Evolutionary conservation across 768 basidiomycete species (phyloP).

Genomic region (Agrocybe pediades): DNA sequence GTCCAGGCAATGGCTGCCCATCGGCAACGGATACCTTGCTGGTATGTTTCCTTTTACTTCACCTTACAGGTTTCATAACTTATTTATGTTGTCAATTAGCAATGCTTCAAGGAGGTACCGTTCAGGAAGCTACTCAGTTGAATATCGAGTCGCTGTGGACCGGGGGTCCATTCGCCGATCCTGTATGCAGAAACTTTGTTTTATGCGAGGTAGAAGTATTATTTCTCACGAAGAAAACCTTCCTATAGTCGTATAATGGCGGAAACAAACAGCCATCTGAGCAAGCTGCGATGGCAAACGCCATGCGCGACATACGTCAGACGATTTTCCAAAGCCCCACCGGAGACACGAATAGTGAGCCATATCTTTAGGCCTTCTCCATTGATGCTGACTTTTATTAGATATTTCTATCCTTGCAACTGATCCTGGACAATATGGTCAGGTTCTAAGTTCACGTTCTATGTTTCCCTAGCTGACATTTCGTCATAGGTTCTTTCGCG

Average conservation of each 20-base stretch:
- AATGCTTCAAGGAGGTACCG: constrained; percentile 64
- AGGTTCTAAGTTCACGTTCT: background rate
- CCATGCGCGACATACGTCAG: constrained; percentile 55
- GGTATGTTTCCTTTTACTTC: constrained; percentile 41
- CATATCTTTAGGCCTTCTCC: background rate
- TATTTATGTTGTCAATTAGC: constrained; percentile 37
- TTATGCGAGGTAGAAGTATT: background rate
- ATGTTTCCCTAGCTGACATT: background rate
- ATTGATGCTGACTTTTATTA: constrained; percentile 22
- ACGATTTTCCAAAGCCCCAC: constrained; percentile 58
- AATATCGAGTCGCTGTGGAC: constrained; percentile 81
- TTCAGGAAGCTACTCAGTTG: constrained; percentile 61
- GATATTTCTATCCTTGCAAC: constrained; percentile 57
- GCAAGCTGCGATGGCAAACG: constrained; percentile 40
- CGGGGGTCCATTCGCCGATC: constrained; percentile 70
- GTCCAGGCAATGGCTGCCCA: constrained; percentile 63
- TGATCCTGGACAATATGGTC: constrained; percentile 64
- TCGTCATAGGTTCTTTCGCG: constrained; percentile 64
- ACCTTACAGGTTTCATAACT: background rate
- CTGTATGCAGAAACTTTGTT: constrained; percentile 33
- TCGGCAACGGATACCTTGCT: constrained; percentile 75
- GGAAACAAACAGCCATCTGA: constrained; percentile 60
- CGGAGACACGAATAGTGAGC: constrained; percentile 60
- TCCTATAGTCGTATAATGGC: constrained; percentile 60
- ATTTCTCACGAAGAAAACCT: no score